Percentiles rank a stretch among this genome's conserved stretches.
phyloP scores from a whole-genome alignment of 2,329 filamentous ascomycete species.

The Fusarium fujikuroi region DNA sequence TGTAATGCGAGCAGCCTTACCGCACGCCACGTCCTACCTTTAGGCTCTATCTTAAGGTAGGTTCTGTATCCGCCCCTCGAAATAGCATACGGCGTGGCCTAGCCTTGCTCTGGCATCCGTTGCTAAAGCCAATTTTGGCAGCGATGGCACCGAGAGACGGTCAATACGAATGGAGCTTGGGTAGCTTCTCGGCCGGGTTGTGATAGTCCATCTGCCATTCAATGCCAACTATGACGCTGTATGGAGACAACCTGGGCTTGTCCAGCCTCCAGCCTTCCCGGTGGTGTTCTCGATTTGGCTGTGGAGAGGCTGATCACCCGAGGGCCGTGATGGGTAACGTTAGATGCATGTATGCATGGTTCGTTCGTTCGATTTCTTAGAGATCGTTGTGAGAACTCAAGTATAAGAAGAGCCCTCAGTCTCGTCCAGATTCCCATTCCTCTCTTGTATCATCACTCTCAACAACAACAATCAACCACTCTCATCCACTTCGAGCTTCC shows the following conservation, averaged over 20 bases:
- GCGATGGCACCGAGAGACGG: not conserved
- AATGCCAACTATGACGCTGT: conserved; percentile 27
- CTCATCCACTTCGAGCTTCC: conserved; percentile 23
- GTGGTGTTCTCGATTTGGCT: conserved; percentile 15
- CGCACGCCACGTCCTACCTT: not conserved
- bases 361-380: conserved; percentile 29
- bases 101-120: conserved; percentile 5
- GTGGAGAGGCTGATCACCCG: conserved; percentile 34
- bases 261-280: conserved; percentile 31
- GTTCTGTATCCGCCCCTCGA: conserved; percentile 21
- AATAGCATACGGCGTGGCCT: conserved; percentile 34
- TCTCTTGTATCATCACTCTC: conserved; percentile 25
- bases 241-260: conserved; percentile 14
- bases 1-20: not conserved
- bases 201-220: not conserved
- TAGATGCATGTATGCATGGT: conserved; percentile 29
- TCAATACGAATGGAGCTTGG: conserved; percentile 3
- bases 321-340: conserved; percentile 30
- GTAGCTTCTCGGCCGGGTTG: not conserved
- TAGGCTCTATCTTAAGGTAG: not conserved
- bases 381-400: conserved; percentile 8
- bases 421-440: conserved; percentile 16
- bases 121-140: not conserved
- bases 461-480: conserved; percentile 21
- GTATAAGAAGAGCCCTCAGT: conserved; percentile 38